Conservation (phyloP, 2,329 filamentous ascomycete species). For the Trichoderma aggressivum region DNA sequence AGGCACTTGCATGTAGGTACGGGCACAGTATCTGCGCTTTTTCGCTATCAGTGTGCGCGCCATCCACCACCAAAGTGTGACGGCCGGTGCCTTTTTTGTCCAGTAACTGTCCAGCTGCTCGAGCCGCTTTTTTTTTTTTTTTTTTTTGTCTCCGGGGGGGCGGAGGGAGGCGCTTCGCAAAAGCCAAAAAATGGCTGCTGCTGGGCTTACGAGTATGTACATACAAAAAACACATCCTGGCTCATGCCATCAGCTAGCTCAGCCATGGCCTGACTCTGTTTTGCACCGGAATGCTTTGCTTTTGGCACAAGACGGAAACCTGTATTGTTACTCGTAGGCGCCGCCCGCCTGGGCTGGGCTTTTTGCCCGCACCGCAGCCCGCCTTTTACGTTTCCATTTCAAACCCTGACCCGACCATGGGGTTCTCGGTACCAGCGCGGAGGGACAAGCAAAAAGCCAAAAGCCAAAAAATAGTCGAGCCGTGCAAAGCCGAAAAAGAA, state of each 20-base stretch:
- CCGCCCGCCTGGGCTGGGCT: background rate
- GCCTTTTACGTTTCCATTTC: background rate
- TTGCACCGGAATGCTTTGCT: background rate
- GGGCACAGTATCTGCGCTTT: background rate
- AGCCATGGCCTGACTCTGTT: constrained; percentile 1
- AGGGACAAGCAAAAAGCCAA: background rate
- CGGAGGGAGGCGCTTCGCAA: background rate
- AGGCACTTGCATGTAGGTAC: too few species aligned
- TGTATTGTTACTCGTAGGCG: too few species aligned
- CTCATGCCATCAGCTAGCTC: background rate
- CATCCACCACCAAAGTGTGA: background rate
- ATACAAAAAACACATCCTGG: background rate
- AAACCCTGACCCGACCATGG: background rate
- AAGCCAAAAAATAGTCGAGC: background rate
- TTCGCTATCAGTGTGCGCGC: background rate
- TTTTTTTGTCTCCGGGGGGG: background rate
- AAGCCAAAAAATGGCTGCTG: too few species aligned
- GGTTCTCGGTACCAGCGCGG: background rate
- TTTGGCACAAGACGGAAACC: background rate
- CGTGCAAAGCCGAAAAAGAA: background rate
- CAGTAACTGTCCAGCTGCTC: background rate
- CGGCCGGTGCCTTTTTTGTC: background rate
- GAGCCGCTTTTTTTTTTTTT: too few species aligned
- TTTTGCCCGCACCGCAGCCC: background rate
- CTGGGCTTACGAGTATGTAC: too few species aligned